Evolutionary conservation across 225 moss, liverwort and hornwort species (phyloP).

Genomic region (Pleurozium schreberi): DNA sequence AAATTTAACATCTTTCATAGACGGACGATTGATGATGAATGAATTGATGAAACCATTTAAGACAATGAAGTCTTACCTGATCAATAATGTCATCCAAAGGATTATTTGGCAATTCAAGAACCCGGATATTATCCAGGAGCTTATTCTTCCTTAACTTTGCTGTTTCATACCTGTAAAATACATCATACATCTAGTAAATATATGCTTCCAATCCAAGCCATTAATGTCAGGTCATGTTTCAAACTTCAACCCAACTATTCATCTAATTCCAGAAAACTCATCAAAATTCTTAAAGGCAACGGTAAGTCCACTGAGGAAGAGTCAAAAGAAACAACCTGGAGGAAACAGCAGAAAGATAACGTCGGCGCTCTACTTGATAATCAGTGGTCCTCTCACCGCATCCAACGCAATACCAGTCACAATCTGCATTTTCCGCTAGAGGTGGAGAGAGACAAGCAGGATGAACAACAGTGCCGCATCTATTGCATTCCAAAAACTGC

Average conservation of each 20-base stretch:
- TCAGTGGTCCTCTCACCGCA: constrained; percentile 56
- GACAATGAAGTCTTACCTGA: constrained; percentile 29
- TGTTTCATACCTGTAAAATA: constrained; percentile 46
- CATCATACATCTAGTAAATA: background rate
- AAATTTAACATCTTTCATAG: background rate
- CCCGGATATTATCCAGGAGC: constrained; percentile 62
- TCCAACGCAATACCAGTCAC: constrained; percentile 63
- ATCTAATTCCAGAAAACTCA: background rate
- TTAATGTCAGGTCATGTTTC: background rate
- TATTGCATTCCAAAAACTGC: constrained; percentile 44
- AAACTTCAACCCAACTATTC: background rate
- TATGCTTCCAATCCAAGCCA: background rate
- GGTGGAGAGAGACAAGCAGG: constrained; percentile 56
- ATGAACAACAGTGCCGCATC: constrained; percentile 48
- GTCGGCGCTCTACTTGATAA: constrained; percentile 39
- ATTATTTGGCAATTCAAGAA: constrained; percentile 87
- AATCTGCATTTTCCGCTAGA: constrained; percentile 27
- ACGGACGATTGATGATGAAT: background rate
- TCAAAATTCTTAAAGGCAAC: background rate
- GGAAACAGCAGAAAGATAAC: constrained; percentile 44
- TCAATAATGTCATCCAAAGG: constrained; percentile 99
- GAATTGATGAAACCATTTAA: background rate
- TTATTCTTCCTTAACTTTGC: constrained; percentile 56
- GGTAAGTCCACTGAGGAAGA: background rate
- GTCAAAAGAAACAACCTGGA: constrained; percentile 31